Conservation (phyloP, 768 basidiomycete species). For the Boletus subcaerulescens region DNA sequence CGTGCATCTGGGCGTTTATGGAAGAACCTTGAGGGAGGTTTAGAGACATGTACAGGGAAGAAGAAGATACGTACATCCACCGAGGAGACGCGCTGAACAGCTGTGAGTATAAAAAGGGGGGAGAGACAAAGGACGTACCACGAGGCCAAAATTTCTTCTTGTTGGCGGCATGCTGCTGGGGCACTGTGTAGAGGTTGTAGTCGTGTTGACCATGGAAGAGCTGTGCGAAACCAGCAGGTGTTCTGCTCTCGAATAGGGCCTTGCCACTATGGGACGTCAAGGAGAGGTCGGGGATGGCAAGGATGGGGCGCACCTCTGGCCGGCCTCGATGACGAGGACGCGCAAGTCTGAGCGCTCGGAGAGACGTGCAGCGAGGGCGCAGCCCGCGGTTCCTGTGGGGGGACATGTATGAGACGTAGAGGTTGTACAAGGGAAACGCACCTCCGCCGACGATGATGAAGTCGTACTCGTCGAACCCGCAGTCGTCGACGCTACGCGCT, state of each 20-base stretch:
- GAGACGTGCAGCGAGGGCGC: slow-evolving; percentile 43
- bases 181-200: slow-evolving; percentile 54
- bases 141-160: slow-evolving; percentile 60
- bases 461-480: slow-evolving; percentile 39
- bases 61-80: slow-evolving; percentile 58
- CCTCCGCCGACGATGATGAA: slow-evolving; percentile 57
- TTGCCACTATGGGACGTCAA: slow-evolving; percentile 37
- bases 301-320: slow-evolving; percentile 43
- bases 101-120: neutral
- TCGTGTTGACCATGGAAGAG: slow-evolving; percentile 48
- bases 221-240: slow-evolving; percentile 41
- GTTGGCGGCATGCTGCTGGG: slow-evolving; percentile 48
- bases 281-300: no score
- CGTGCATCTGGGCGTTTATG: slow-evolving; percentile 57
- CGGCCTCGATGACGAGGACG: slow-evolving; percentile 40
- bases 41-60: neutral
- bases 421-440: slow-evolving; percentile 6
- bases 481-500: slow-evolving; percentile 1
- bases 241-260: slow-evolving; percentile 38
- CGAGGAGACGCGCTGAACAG: slow-evolving; percentile 61
- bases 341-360: slow-evolving; percentile 35
- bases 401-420: neutral
- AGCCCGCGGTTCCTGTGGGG: slow-evolving; percentile 41
- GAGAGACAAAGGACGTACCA: slow-evolving; percentile 39
- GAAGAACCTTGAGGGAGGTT: slow-evolving; percentile 44